phyloP scores from a whole-genome alignment of 805 yeast genomes.

The Kodamaea sagamina region DNA sequence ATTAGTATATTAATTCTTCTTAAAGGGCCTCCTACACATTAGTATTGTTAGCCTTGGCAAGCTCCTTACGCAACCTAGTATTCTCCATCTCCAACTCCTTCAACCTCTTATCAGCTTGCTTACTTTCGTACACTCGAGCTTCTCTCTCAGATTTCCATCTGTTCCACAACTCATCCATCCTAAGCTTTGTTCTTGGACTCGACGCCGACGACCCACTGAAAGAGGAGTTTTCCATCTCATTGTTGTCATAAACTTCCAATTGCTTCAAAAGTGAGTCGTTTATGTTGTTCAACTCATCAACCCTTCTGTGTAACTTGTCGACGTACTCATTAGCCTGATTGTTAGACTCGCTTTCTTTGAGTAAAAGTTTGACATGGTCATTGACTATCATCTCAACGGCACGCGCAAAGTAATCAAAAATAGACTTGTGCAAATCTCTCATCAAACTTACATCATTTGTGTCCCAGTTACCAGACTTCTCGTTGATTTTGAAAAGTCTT shows the following conservation, averaged over 20 bases:
- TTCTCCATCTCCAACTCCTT: slow-evolving; percentile 59
- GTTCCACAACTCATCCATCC: slow-evolving; percentile 62
- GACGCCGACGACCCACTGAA: slow-evolving; percentile 4
- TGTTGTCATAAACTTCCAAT: slow-evolving; percentile 16
- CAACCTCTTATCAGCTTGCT: slow-evolving; percentile 54
- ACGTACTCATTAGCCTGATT: slow-evolving; percentile 24
- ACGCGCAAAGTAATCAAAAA: slow-evolving; percentile 56
- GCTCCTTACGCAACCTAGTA: slow-evolving; percentile 32
- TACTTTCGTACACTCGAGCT: slow-evolving; percentile 60
- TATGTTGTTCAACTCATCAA: slow-evolving; percentile 27
- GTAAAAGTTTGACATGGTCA: slow-evolving; percentile 50
- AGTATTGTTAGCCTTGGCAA: slow-evolving; percentile 9
- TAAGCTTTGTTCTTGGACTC: slow-evolving; percentile 43
- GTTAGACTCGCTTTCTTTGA: slow-evolving; percentile 34
- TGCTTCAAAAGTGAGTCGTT: slow-evolving; percentile 24
- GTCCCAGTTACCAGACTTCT: slow-evolving; percentile 17
- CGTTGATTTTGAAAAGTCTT: slow-evolving; percentile 18
- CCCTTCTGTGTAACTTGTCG: slow-evolving; percentile 24
- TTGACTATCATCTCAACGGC: slow-evolving; percentile 60
- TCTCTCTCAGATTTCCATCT: slow-evolving; percentile 75
- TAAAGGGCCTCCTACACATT: not conserved
- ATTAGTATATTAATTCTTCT: too few relatives aligned
- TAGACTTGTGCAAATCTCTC: slow-evolving; percentile 44
- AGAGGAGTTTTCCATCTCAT: not conserved
- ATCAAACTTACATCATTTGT: slow-evolving; percentile 23